Base-by-base conservation (phyloP, 129 eudicot species). In the Rutidosis leptorrhynchoides region DNA sequence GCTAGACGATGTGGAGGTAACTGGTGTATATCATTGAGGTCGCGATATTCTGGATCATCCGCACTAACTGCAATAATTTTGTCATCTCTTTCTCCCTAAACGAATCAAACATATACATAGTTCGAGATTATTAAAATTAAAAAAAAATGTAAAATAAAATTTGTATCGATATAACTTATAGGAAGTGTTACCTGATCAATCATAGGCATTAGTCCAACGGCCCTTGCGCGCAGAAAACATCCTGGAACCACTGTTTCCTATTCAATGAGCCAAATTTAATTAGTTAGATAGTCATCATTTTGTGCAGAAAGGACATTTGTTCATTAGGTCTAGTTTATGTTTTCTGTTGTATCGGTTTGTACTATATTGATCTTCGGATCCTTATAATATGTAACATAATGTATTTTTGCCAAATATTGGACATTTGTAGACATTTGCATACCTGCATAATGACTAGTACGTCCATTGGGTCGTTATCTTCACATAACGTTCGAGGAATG, bases 161-260 rank as follows among this genome's bases (percentile, higher is more conserved):
- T n/a, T n/a, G n/a, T n/a, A n/a, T n/a, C n/a, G n/a, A n/a, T n/a
- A 3, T 7, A 23, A 29, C 25, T 7, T 35, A 37, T 40, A 40
- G 12, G n/a, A 1, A 35, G 6, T 14, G 26, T 12, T 49, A 92
- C 98, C 94, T 88, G 96, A 74, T 92, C 98, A 76, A 92, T 85
- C 98, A 92, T 92, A 64, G 98, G 96, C 98, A 91, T 91, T 58
- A 88, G 82, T 33, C 98, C 98, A 49, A 91, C 80, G 35, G 98
- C 95, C 77, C 87, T 81, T 61, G 96, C 98, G 40, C 98, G 85
- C 72, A 92, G 86, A 70, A 92, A 92, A 68, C 96, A 85, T 69
- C 98, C 98, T 6, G 98, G 95, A 51, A 81, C 69, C 58, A 88
- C 95, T 20, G 90, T 96, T 64, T 92, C 96, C 90, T 90, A 77